Evolutionary conservation across 768 basidiomycete genomes (phyloP).

Genomic region (Serendipita vermifera): DNA sequence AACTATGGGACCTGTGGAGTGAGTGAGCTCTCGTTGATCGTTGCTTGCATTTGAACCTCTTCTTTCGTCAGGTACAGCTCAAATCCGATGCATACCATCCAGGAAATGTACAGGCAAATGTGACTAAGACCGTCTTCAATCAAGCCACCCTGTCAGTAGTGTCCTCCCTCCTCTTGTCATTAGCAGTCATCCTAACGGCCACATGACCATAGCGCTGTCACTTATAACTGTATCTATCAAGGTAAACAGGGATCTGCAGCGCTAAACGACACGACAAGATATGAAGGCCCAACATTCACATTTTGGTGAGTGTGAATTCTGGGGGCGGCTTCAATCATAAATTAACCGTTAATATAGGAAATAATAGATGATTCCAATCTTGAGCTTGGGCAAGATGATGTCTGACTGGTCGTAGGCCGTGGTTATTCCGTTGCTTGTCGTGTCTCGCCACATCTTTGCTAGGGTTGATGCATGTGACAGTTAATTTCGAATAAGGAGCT

Average conservation of each 20-base stretch:
- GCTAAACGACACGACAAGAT: neutral
- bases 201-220: neutral
- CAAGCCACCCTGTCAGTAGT: neutral
- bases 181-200: neutral
- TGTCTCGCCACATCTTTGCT: neutral
- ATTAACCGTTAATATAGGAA: no score
- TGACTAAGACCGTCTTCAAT: neutral
- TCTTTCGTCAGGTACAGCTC: neutral
- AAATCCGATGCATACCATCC: conserved; percentile 3
- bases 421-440: no score
- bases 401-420: no score
- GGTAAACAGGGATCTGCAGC: neutral
- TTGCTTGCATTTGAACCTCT: neutral
- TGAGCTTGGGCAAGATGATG: no score
- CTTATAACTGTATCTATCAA: neutral
- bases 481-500: neutral
- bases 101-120: neutral
- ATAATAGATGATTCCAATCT: no score
- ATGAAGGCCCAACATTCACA: neutral
- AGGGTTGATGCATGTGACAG: neutral
- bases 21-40: no score
- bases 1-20: neutral
- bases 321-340: no score
- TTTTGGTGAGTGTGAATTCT: neutral
- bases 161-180: neutral